Evolutionary conservation across 805 yeast species (phyloP), one percentile per base, ranked within the genome.

Genomic region (Kazachstania taianensis): DNA sequence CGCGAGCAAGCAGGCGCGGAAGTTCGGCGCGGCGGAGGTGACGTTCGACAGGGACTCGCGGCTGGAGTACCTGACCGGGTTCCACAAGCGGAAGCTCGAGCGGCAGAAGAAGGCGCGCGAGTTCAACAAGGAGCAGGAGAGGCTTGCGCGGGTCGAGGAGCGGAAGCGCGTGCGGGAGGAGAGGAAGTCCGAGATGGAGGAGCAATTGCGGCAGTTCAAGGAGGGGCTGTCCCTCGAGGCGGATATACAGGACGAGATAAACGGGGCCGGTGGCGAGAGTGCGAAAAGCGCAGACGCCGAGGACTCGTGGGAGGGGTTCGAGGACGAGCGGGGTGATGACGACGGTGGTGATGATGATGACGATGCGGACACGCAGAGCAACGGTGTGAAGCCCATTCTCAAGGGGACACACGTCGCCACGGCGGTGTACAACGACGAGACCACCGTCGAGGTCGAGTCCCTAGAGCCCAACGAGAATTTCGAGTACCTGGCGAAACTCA

Each of bases 31-130:
- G 2, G 87, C 74, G 19, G 96, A 85, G 56, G 94, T 92, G 20
- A 75, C 72, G 2, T 92, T 86, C 56, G 92, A 92, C 59, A 73
- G 75, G 43, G 81, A 71, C 14, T 71, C 81, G n/a, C 65, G 96
- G 55, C 62, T 68, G 57, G 94, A 89, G 41, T 89, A 77, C 57
- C 63, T 89, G 46, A 89, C 96, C 3, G 98, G 98, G 28, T 89
- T 89, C 59, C 97, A 92, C 59, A 89, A 89, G 62, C 73, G 98
- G 52, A 89, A 89, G 56, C 56, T 89, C 13, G 82, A 82, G 52
- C 72, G 97, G 57, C 81, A 82, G 61, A 87, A 85, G 62, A 77
- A 79, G 44, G 97, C 96, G 0, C 76, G 74, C 46, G 83, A 73
- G 41, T 76, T 67, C 49, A 73, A 72, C 34, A 77, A 79, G 47